Evolutionary conservation across 192 early-diverging fungal genomes (phyloP).

Genomic region (Kappamyces sp.): DNA sequence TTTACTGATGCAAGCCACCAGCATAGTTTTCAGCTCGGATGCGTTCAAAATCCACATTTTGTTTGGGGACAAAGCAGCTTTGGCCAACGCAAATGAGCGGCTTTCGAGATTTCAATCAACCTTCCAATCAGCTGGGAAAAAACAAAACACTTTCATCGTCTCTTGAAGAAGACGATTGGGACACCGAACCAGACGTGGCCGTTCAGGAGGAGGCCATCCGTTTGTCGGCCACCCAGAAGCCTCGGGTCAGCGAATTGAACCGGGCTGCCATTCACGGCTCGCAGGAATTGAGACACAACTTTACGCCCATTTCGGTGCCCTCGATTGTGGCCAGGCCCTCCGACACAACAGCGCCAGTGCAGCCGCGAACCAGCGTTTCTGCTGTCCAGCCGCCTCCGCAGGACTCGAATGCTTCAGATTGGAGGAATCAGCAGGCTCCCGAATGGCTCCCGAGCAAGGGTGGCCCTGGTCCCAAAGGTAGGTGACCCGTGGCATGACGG

Average conservation of each 20-base stretch:
- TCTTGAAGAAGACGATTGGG: slow-evolving; percentile 34
- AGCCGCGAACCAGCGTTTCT: background rate
- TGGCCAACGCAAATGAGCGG: slow-evolving; percentile 19
- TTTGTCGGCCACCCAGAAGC: slow-evolving; percentile 14
- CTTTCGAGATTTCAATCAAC: slow-evolving; percentile 25
- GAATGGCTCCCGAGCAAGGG: background rate
- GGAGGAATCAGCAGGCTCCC: too few species aligned
- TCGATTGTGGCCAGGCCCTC: background rate
- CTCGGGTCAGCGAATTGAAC: background rate
- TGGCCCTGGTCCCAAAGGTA: slow-evolving; percentile 1
- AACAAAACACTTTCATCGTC: slow-evolving; percentile 22
- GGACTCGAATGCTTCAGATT: too few species aligned
- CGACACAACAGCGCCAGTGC: background rate
- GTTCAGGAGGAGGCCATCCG: background rate
- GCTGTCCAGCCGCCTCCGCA: too few species aligned
- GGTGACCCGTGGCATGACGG: background rate
- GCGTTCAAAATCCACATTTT: too few species aligned
- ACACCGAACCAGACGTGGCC: slow-evolving; percentile 5
- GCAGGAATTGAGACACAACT: too few species aligned
- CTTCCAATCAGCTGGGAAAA: background rate
- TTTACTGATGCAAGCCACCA: too few species aligned
- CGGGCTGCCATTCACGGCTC: too few species aligned
- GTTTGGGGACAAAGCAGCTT: too few species aligned
- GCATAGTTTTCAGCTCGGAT: too few species aligned
- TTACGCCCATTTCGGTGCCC: background rate